Conservation (phyloP, 2,329 filamentous ascomycete genomes). For the Fusarium duplospermum region DNA sequence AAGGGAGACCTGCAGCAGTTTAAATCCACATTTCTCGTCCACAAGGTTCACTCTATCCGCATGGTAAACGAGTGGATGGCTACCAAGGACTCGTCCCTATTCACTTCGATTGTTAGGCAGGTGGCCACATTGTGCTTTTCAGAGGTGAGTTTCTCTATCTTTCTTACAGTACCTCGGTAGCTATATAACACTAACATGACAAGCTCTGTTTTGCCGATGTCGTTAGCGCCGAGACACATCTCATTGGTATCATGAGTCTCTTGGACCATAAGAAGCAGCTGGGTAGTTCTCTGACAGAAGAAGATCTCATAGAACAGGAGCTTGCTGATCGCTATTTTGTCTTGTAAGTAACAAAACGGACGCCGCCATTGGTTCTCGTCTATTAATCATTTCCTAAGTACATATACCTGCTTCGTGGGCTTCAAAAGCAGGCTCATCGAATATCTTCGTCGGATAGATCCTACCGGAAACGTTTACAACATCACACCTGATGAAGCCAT, state of each 20-base stretch:
- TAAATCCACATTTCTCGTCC: not conserved
- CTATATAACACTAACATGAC: not conserved
- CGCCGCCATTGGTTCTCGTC: not conserved
- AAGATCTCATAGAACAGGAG: not conserved
- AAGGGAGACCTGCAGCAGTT: not conserved
- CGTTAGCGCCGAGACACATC: not conserved
- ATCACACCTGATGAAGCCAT: not conserved
- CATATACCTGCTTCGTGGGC: not conserved
- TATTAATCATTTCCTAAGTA: not conserved
- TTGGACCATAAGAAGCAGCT: not conserved
- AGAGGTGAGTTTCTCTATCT: not conserved
- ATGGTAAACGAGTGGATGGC: not conserved
- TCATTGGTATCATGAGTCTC: not conserved
- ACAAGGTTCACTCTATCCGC: not conserved
- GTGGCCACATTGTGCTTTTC: not conserved
- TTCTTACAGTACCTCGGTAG: not conserved
- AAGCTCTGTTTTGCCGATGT: not conserved
- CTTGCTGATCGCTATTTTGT: not conserved
- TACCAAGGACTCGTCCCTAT: not conserved
- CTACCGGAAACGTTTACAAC: not conserved
- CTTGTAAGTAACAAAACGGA: not conserved
- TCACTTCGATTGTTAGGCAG: not conserved
- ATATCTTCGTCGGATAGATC: not conserved
- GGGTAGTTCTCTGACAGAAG: not conserved
- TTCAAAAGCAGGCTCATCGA: not conserved